phyloP scores from a whole-genome alignment of 495 filamentous ascomycete genomes.

The Achaetomiella virescens region DNA sequence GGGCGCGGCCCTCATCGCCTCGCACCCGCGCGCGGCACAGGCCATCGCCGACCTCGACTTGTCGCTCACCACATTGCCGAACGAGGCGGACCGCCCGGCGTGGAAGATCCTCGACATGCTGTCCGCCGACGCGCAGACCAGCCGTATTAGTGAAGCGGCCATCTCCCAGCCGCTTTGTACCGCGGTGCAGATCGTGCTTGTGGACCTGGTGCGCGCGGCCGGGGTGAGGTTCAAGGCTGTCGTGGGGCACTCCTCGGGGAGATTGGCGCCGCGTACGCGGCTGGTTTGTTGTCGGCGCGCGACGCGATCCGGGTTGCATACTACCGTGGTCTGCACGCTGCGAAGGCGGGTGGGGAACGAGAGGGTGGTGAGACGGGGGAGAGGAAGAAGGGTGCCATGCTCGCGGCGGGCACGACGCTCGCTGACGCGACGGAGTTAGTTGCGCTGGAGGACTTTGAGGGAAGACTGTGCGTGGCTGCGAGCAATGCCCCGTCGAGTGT shows the following conservation, averaged over 20 bases:
- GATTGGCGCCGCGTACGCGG: not conserved
- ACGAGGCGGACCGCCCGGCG: too few relatives aligned
- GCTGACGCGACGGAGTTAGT: not conserved
- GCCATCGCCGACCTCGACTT: too few relatives aligned
- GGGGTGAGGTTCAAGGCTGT: not conserved
- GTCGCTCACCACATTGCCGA: too few relatives aligned
- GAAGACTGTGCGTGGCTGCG: not conserved
- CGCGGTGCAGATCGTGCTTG: not conserved
- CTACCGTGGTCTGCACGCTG: not conserved
- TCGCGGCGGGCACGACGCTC: not conserved
- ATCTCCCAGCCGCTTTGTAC: too few relatives aligned
- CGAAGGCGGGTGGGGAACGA: too few relatives aligned
- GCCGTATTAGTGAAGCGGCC: too few relatives aligned
- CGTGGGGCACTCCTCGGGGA: not conserved
- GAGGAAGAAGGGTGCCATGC: not conserved
- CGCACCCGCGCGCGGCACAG: too few relatives aligned
- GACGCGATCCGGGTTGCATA: not conserved
- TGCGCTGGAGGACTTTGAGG: not conserved
- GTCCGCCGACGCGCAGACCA: too few relatives aligned
- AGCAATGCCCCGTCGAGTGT: not conserved
- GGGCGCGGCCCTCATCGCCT: conserved; percentile 38
- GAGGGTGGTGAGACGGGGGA: too few relatives aligned
- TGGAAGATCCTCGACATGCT: too few relatives aligned
- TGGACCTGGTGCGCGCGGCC: not conserved
- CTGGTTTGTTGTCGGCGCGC: not conserved